Base-by-base conservation (phyloP, 345 rosid genomes). In the Gossypium ekmanianum region DNA sequence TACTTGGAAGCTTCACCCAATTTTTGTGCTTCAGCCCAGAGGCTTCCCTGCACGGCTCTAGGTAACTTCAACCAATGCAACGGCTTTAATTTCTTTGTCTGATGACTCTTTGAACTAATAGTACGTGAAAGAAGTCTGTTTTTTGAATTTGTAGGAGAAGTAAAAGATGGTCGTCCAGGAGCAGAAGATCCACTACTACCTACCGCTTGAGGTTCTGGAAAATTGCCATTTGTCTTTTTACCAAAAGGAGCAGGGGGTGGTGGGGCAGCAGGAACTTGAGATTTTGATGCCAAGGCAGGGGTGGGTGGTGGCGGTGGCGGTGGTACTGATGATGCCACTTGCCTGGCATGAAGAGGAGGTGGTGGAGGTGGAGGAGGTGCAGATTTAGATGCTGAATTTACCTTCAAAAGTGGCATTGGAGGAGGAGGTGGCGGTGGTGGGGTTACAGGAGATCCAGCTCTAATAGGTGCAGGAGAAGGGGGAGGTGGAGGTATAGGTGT, bases 21-120 rank as follows among this genome's bases (percentile, higher is more conserved):
- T 83, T 91, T 94, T 81, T 89, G 97, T 67, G 98, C 80, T 83
- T 94, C 98, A 45, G 97, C 98, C 98, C 98, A 94, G 72, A 94
- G 85, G 81, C 98, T 94, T 81, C 98, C 98, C 74, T 87, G 90
- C 22, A 91, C 92, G 43, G 97, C 97, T 89, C 92, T 94, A 65
- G 94, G 81, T 71, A 94, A 75, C 86, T 94, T 94, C 86, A 94
- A 83, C 98, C 98, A 94, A 84, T 94, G 98, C 84, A 92, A 82
- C 10, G 98, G 97, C 85, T 94, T 94, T 75, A 94, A 81, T 84
- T 94, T 94, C 79, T 92, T 94, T 59, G 85, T 68, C 67, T 88
- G 90, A 73, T 82, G 73, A 73, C 74, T 82, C 84, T 78, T 92
- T 52, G 82, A 80, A 83, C 78, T 80, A 76, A 89, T 77, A 67